A percentile compares a stretch with the other conserved stretches of the same genome.
phyloP scores from a whole-genome alignment of 1,284 basidiomycete genomes.

The Retiboletus flavoniger region DNA sequence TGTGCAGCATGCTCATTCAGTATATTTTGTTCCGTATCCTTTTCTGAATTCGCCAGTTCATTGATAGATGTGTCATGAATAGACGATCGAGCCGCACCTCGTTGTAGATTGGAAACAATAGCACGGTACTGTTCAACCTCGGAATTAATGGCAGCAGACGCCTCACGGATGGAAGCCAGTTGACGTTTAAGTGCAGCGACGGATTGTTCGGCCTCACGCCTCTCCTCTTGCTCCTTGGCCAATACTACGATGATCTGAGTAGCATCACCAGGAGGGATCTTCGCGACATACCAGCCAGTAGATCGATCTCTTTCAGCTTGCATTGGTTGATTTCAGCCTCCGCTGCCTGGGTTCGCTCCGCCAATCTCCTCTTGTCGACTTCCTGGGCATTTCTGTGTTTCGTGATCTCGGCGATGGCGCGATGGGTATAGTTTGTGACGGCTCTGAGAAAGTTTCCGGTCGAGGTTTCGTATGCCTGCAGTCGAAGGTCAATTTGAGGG shows the following conservation, averaged over 20 bases:
- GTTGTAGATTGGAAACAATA: slow-evolving; percentile 53
- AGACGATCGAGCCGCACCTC: slow-evolving; percentile 45
- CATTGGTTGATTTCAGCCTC: slow-evolving; percentile 69
- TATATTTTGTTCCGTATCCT: slow-evolving; percentile 62
- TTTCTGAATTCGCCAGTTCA: slow-evolving; percentile 48
- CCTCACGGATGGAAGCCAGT: slow-evolving; percentile 57
- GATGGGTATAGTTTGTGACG: slow-evolving; percentile 64
- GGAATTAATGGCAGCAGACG: slow-evolving; percentile 53
- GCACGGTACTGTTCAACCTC: slow-evolving; percentile 71
- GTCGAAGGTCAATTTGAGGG: slow-evolving; percentile 64
- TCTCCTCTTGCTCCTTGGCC: slow-evolving; percentile 67
- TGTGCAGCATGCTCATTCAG: slow-evolving; percentile 59
- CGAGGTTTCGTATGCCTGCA: slow-evolving; percentile 60
- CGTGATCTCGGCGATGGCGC: slow-evolving; percentile 60
- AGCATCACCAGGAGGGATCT: neutral
- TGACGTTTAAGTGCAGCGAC: slow-evolving; percentile 63
- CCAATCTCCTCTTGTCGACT: slow-evolving; percentile 56
- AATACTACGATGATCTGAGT: slow-evolving; percentile 44
- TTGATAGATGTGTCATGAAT: neutral
- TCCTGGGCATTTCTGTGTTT: slow-evolving; percentile 56
- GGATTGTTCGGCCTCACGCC: slow-evolving; percentile 63
- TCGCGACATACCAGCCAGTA: slow-evolving; percentile 56
- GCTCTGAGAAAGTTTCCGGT: slow-evolving; percentile 69
- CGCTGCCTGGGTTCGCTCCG: slow-evolving; percentile 54
- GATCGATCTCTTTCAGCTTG: slow-evolving; percentile 70